Conservation (phyloP, 2,329 filamentous ascomycete species). For the Onygena corvina region DNA sequence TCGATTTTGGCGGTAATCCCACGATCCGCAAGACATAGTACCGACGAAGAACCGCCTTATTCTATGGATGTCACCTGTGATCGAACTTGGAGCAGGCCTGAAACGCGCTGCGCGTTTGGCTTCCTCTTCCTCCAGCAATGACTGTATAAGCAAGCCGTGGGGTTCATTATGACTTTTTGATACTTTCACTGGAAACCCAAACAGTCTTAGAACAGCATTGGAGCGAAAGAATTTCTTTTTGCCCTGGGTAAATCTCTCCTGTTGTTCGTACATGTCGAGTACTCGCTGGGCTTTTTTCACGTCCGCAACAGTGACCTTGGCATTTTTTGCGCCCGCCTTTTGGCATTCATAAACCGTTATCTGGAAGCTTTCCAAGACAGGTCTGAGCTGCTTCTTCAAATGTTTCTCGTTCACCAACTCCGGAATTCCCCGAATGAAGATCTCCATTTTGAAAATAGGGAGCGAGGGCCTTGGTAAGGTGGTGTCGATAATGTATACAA, state of each 20-base stretch:
- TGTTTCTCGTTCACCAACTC: slow-evolving; percentile 17
- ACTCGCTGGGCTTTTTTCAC: slow-evolving; percentile 15
- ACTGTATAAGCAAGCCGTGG: slow-evolving; percentile 15
- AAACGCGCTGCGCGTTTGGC: slow-evolving; percentile 9
- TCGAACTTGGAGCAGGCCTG: slow-evolving; percentile 8
- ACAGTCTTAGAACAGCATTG: slow-evolving; percentile 14
- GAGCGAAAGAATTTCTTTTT: slow-evolving; percentile 1
- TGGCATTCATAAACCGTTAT: slow-evolving; percentile 19
- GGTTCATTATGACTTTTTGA: slow-evolving; percentile 15
- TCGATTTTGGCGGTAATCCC: slow-evolving; percentile 28
- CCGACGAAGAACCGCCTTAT: slow-evolving; percentile 15
- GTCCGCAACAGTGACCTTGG: slow-evolving; percentile 19
- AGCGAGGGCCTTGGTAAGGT: no score
- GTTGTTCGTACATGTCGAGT: slow-evolving; percentile 15
- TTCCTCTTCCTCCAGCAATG: slow-evolving; percentile 17
- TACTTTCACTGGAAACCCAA: slow-evolving; percentile 15
- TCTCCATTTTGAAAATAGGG: slow-evolving; percentile 17
- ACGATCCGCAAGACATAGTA: slow-evolving; percentile 39
- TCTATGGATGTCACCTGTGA: slow-evolving; percentile 6
- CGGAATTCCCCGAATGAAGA: slow-evolving; percentile 21
- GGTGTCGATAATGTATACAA: no score
- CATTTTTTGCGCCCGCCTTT: slow-evolving; percentile 16
- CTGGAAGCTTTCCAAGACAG: slow-evolving; percentile 15
- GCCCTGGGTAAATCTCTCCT: background rate
- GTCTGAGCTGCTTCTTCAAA: slow-evolving; percentile 17